Base-by-base conservation (phyloP, 306 rosid genomes). In the Trifolium dubium region DNA sequence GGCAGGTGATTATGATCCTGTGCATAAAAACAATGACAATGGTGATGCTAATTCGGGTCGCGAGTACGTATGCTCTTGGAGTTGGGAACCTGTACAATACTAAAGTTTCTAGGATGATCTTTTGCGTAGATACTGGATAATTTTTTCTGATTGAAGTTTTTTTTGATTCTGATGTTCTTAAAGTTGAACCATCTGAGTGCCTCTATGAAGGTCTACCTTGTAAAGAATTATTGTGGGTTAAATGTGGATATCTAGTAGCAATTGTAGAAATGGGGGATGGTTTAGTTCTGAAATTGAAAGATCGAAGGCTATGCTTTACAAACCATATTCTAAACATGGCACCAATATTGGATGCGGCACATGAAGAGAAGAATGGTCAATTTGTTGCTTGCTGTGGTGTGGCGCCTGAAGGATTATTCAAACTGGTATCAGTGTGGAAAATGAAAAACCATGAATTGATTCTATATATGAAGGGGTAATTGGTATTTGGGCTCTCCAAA, bases 371-470 rank as follows among this genome's bases (percentile, higher is more conserved):
- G 68, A 91, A 87, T 54, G 97, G 82, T 71, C 95, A 92, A 81
- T 85, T 92, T 83, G 89, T 88, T 79, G 95, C 98, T 43, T 89
- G 98, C 66, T 90, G 95, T 81, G 98, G 97, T 65, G 86, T 87
- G 80, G 89, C 92, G 4, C 96, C 95, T 4, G 91, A 90, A 47
- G 53, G 53, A 47, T 47, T 47, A 47, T 14, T 47, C 53, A 86
- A 73, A 92, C 88, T 74, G 97, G 98, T 49, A 80, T 88, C 23
- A 82, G 83, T 73, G 92, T 90, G 72, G 98, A 90, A 72, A 89
- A 47, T 75, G 85, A 59, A 82, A 23, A 23, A 23, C 23, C 23
- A 23, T 23, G 23, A 0, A 23, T 96, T 75, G 81, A 88, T 74
- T 87, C 97, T 40, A 87, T 86, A 69, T 90, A 90, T 86, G 89